phyloP scores from a whole-genome alignment of 2,329 filamentous ascomycete species.

The Periconia sp. region DNA sequence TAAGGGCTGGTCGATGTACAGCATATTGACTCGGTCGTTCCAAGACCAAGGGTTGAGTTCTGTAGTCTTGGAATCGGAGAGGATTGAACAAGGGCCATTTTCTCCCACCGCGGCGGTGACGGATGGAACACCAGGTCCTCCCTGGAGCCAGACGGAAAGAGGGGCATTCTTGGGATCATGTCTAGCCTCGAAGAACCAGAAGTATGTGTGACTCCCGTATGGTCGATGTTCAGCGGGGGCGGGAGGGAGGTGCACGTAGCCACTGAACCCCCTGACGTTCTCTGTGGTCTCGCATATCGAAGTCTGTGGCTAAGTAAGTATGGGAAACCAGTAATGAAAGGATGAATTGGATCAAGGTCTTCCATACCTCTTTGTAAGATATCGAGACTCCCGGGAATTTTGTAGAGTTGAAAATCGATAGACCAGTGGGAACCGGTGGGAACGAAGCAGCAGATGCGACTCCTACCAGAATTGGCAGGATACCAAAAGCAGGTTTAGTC shows the following conservation, averaged over 20 bases:
- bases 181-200: constrained; percentile 63
- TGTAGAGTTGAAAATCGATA: constrained; percentile 10
- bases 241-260: constrained; percentile 58
- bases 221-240: constrained; percentile 40
- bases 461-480: not conserved
- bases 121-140: constrained; percentile 52
- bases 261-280: constrained; percentile 57
- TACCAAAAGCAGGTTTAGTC: too few relatives aligned
- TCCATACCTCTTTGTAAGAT: constrained; percentile 42
- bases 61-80: constrained; percentile 50
- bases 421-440: constrained; percentile 9
- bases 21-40: constrained; percentile 57
- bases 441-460: constrained; percentile 12
- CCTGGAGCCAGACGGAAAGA: constrained; percentile 60
- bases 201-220: constrained; percentile 60
- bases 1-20: constrained; percentile 67
- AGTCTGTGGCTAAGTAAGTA: constrained; percentile 7
- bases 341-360: not conserved
- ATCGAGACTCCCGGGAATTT: constrained; percentile 24
- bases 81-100: constrained; percentile 56
- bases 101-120: constrained; percentile 42
- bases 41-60: constrained; percentile 58
- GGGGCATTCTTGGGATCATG: constrained; percentile 56
- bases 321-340: too few relatives aligned
- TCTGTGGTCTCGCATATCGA: constrained; percentile 58